Evolutionary conservation across 1,284 basidiomycete genomes (phyloP), one percentile per base, ranked within the genome.

Genomic region (Austropuccinia psidii): DNA sequence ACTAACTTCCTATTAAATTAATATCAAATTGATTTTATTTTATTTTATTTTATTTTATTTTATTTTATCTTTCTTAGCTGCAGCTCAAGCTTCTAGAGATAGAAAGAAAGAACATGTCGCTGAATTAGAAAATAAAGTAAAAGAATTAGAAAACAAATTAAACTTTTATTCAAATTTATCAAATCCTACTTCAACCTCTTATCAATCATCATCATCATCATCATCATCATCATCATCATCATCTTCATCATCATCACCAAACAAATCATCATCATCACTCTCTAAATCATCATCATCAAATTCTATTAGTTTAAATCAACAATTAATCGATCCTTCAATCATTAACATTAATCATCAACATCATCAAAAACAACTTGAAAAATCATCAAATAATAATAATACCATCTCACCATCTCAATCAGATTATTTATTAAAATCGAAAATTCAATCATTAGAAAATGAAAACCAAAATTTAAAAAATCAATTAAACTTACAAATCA

Each of bases 51-150:
- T 60, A 17, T 27, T 58, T 33, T 5, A 4, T 57, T 43, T 5
- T n/a, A 15, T 62, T 47, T 41, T 19, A 24, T 47, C 24, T 9
- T n/a, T n/a, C 37, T n/a, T 31, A 73, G 69, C 69, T 29, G 69
- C 69, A 27, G 69, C 69, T 21, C 69, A 73, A 54, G 58, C 60
- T 13, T 73, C 69, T 43, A 58, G 69, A 35, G 69, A 73, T 54
- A 58, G 69, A 2, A 73, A 73, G 41, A 73, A 73, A 37, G 69
- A 54, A 9, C 69, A 73, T 55, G 69, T 73, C 0, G 47, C 60
- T 17, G 69, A 73, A 45, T 33, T 73, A 19, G 69, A 73, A 24
- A 43, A 43, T 27, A 15, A 49, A 24, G 69, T 73, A 19, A 62
- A 47, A 27, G 69, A 73, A 24, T 35, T 73, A 1, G 58, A 73